Base-by-base conservation (phyloP, 2,329 filamentous ascomycete species). In the Sporothrix schenckii region DNA sequence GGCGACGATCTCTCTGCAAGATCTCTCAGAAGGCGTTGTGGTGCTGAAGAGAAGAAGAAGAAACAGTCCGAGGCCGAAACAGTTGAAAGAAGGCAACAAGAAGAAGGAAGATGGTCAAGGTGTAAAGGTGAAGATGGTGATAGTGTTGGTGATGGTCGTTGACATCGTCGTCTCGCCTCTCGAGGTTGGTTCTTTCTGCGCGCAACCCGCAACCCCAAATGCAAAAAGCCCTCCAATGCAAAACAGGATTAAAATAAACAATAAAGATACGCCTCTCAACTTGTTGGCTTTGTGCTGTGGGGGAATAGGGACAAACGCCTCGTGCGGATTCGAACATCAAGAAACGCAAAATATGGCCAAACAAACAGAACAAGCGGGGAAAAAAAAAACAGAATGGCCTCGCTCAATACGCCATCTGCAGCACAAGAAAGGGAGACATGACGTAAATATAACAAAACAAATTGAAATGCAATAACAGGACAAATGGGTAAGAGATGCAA, bases 141-240 rank as follows among this genome's bases (percentile, higher is more conserved):
- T 39, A 47, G 16, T n/a, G 30, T 21, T 52, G 44, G 6, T 68
- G 56, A 56, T 58, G 49, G 56, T 49, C 24, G 52, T 21, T 49
- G 65, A 21, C 66, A 71, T 71, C 69, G 66, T 69, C 70, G 58
- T 69, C 66, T 69, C 70, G 66, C 70, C 70, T 69, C 70, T 69
- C 67, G 60, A 69, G 70, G 34, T 68, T 58, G 39, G 44, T 66
- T 68, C 50, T 69, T 65, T 54, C 56, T 71, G 58, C 63, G 27
- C 41, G 54, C 58, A 47, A 39, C 27, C 30, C 14, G 60, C 30
- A 21, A 27, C 52, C 16, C 16, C 58, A 69, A 69, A 66, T 24
- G 3, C 44, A 56, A 65, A 39, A 61, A 39, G 16, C 21, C 27
- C 21, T 50, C 56, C 66, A 63, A 67, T 34, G 68, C 41, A 6